Percentiles rank a stretch among this genome's conserved stretches.
Conservation (phyloP, 148 eudicot genomes). For the Nepenthes gracilis region DNA sequence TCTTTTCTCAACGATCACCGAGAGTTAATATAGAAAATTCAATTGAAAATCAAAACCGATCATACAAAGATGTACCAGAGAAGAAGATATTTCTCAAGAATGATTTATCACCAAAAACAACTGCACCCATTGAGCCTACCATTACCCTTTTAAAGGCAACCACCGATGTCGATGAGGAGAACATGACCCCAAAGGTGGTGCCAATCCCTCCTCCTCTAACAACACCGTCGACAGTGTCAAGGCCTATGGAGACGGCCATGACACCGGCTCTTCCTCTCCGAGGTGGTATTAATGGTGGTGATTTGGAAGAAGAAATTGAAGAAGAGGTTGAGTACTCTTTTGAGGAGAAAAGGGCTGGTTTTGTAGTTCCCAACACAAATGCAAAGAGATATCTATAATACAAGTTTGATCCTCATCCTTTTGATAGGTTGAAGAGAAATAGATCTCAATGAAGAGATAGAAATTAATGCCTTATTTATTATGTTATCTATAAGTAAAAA, state of each 20-base stretch:
- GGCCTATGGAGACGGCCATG: constrained; percentile 40
- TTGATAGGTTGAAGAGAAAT: no score
- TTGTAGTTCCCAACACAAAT: constrained; percentile 31
- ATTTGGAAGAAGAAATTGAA: constrained; percentile 12
- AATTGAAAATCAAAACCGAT: constrained; percentile 39
- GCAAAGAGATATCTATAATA: constrained; percentile 14
- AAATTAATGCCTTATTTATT: no score
- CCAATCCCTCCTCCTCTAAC: constrained; percentile 11
- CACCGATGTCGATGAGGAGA: constrained; percentile 24
- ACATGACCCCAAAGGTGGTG: constrained; percentile 39
- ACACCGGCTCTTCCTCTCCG: constrained; percentile 25
- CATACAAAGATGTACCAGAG: constrained; percentile 16
- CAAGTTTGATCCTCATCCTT: constrained; percentile 14
- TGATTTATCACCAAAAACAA: constrained; percentile 13
- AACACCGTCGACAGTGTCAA: constrained; percentile 36
- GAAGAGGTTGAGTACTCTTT: constrained; percentile 71
- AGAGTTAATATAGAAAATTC: constrained; percentile 34
- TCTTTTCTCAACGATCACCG: constrained; percentile 46
- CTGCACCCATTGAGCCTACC: neutral
- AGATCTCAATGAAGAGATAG: no score
- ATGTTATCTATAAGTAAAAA: no score
- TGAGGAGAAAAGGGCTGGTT: constrained; percentile 68
- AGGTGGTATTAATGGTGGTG: constrained; percentile 1
- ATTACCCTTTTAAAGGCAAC: constrained; percentile 22
- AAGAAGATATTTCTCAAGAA: constrained; percentile 27